phyloP scores from a whole-genome alignment of 305 asterid species.

The Ilex paraguariensis region DNA sequence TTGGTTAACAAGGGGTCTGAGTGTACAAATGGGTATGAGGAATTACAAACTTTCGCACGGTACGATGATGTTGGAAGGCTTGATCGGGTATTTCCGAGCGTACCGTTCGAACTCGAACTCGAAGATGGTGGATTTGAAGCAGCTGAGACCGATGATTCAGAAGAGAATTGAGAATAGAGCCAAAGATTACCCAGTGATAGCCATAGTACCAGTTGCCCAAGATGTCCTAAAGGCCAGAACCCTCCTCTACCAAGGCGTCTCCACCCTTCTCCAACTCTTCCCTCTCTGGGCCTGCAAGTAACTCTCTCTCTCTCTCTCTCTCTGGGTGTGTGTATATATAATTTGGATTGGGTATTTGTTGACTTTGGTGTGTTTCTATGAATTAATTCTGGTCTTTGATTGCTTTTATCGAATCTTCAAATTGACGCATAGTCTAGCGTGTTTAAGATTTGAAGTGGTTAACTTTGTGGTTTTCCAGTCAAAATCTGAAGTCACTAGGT shows the following conservation, averaged over 20 bases:
- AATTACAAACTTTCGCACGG: constrained; percentile 18
- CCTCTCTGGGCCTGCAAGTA: constrained; percentile 93
- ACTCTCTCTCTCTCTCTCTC: constrained; percentile 17
- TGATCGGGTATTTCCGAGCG: constrained; percentile 24
- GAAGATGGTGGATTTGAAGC: constrained; percentile 40
- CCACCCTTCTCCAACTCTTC: constrained; percentile 49
- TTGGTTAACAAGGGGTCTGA: too few species aligned
- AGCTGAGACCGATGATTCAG: constrained; percentile 71
- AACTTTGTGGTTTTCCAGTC: too few species aligned
- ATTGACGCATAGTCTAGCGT: too few species aligned
- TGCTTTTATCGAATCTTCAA: background rate
- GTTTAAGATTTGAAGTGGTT: too few species aligned
- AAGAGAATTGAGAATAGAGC: constrained; percentile 78
- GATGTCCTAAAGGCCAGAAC: constrained; percentile 57
- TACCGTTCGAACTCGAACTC: constrained; percentile 43
- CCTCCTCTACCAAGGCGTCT: constrained; percentile 62
- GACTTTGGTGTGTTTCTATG: background rate
- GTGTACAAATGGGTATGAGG: constrained; percentile 21
- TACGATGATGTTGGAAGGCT: constrained; percentile 19
- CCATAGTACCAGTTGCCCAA: constrained; percentile 62
- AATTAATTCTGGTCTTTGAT: background rate
- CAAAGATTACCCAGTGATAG: constrained; percentile 50
- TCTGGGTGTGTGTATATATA: background rate
- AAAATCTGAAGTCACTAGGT: too few species aligned
- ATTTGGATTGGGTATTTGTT: background rate